Conservation (phyloP, 2,329 filamentous ascomycete species). For the Mariannaea sp. region DNA sequence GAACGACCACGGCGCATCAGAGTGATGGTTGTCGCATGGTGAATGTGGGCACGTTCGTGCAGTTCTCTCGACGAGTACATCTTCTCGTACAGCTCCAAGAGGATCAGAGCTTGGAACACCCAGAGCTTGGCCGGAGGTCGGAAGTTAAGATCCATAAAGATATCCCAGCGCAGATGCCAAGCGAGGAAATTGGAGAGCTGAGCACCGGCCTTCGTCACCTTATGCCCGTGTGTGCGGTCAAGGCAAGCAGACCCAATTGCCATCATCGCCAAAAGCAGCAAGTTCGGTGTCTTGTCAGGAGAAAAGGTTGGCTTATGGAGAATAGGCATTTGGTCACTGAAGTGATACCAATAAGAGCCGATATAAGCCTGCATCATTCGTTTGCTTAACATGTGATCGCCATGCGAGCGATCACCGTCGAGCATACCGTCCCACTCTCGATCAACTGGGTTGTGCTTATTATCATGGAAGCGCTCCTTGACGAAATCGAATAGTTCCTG, state of each 20-base stretch:
- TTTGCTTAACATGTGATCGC: conserved; percentile 73
- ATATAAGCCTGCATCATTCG: conserved; percentile 97
- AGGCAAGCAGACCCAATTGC: conserved; percentile 89
- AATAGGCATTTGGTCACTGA: conserved; percentile 92
- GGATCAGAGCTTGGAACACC: conserved; percentile 89
- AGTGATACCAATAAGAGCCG: conserved; percentile 91
- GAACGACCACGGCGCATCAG: conserved; percentile 94
- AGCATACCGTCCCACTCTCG: conserved; percentile 78
- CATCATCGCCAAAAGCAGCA: conserved; percentile 87
- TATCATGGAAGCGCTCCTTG: conserved; percentile 78
- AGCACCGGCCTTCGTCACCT: conserved; percentile 75
- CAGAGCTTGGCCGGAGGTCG: conserved; percentile 91
- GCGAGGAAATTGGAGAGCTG: conserved; percentile 88
- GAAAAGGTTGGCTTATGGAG: conserved; percentile 93
- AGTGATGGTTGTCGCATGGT: conserved; percentile 93
- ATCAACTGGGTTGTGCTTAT: conserved; percentile 72
- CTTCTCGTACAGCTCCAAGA: conserved; percentile 95
- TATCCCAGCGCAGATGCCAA: conserved; percentile 93
- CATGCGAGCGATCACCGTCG: conserved; percentile 73
- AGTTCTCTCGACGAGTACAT: conserved; percentile 92
- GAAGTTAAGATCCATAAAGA: conserved; percentile 91
- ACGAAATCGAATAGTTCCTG: conserved; percentile 84
- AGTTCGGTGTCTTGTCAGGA: conserved; percentile 81
- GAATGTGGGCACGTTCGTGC: conserved; percentile 94
- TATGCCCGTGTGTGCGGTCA: conserved; percentile 77